Conservation (phyloP, 495 filamentous ascomycete genomes). For the Aspergillus heteromorphus region DNA sequence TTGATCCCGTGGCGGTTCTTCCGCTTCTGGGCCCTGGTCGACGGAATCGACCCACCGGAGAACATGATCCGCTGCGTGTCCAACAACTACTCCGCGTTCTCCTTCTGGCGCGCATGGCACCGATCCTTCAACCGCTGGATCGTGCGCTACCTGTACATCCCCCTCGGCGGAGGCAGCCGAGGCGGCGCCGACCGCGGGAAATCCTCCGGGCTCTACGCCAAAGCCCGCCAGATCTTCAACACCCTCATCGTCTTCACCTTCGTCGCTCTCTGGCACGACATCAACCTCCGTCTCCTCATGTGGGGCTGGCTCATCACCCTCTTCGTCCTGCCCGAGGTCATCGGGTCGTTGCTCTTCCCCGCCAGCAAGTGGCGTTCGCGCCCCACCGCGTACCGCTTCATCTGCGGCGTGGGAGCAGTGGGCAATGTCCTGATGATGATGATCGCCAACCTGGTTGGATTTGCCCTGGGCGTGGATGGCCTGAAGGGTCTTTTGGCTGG, state of each 20-base stretch:
- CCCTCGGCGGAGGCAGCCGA: conserved; percentile 66
- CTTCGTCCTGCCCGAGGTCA: conserved; percentile 85
- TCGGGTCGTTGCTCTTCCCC: conserved; percentile 68
- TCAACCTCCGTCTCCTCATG: conserved; percentile 83
- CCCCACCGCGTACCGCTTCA: conserved; percentile 66
- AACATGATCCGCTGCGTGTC: conserved; percentile 98
- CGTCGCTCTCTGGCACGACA: conserved; percentile 97
- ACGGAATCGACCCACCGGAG: conserved; percentile 91
- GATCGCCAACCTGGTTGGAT: conserved; percentile 88
- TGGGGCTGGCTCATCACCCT: conserved; percentile 96
- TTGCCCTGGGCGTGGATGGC: conserved; percentile 87
- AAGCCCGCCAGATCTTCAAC: conserved; percentile 50
- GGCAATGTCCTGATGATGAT: conserved; percentile 94
- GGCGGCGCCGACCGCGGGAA: conserved; percentile 52
- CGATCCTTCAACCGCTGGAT: conserved; percentile 91
- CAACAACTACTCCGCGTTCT: conserved; percentile 87
- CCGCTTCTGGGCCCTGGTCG: conserved; percentile 85
- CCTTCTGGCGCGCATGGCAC: conserved; percentile 97
- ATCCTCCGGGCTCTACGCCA: conserved; percentile 21
- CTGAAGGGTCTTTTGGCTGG: conserved; percentile 67
- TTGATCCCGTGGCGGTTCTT: conserved; percentile 97
- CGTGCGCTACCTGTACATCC: conserved; percentile 89
- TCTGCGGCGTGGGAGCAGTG: conserved; percentile 83
- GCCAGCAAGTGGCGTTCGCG: conserved; percentile 57
- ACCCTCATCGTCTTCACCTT: conserved; percentile 91